Evolutionary conservation across 176 grass and related monocot species (phyloP).

Genomic region (Ensete glaucum): DNA sequence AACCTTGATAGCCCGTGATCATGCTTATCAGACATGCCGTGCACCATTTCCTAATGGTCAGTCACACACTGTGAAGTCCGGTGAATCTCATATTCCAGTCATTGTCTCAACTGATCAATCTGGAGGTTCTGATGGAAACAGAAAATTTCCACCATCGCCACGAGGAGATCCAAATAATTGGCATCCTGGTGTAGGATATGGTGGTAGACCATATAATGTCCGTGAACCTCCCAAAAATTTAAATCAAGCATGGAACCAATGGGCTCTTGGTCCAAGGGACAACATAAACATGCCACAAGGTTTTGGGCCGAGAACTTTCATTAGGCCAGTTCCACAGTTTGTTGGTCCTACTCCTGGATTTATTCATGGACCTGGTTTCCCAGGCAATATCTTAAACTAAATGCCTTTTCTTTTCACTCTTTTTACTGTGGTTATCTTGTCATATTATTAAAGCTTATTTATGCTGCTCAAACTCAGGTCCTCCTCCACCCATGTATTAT

Average conservation of each 20-base stretch:
- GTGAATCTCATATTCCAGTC: conserved; percentile 26
- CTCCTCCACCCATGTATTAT: conserved; percentile 59
- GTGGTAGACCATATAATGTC: conserved; percentile 37
- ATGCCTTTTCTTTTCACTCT: not conserved
- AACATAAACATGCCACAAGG: conserved; percentile 37
- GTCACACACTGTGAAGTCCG: conserved; percentile 37
- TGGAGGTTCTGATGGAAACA: conserved; percentile 42
- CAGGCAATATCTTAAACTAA: conserved; percentile 32
- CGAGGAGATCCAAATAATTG: conserved; percentile 55
- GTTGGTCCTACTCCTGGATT: conserved; percentile 42
- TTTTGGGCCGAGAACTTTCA: conserved; percentile 42
- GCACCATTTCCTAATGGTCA: conserved; percentile 38
- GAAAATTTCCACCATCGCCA: conserved; percentile 27
- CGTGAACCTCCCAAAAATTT: conserved; percentile 40
- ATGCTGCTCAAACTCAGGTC: conserved; percentile 37
- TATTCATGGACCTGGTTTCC: conserved; percentile 44
- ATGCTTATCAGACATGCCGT: conserved; percentile 43
- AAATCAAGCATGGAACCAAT: conserved; percentile 37
- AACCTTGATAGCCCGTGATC: conserved; percentile 47
- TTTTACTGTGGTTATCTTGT: not conserved
- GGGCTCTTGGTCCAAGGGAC: conserved; percentile 39
- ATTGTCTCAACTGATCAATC: conserved; percentile 45
- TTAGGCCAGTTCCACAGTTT: conserved; percentile 43
- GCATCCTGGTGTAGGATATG: conserved; percentile 31
- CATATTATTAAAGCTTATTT: conserved; percentile 3